Conservation (phyloP, 805 yeast species). For the Vanderwaltozyma tropicalis region DNA sequence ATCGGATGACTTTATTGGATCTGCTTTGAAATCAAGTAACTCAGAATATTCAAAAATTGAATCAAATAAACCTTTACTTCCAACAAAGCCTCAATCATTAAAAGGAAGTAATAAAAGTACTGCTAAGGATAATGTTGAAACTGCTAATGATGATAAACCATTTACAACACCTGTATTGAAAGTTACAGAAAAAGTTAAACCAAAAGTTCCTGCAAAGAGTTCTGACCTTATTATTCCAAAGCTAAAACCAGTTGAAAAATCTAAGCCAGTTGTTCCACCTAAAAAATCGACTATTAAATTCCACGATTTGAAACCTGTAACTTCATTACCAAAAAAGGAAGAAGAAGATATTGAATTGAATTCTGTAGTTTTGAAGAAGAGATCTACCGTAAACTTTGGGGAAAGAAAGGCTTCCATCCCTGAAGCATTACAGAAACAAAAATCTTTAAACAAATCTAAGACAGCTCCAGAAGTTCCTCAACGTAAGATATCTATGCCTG, state of each 20-base stretch:
- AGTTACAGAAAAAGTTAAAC: background rate
- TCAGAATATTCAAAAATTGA: conserved; percentile 1
- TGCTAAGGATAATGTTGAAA: background rate
- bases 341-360: background rate
- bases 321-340: background rate
- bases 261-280: conserved; percentile 10
- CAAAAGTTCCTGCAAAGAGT: conserved; percentile 1
- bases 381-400: conserved; percentile 4
- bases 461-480: conserved; percentile 18
- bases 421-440: conserved; percentile 14
- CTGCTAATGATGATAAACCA: background rate
- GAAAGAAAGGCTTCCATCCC: conserved; percentile 9
- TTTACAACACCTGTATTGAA: background rate
- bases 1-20: conserved; percentile 17
- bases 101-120: background rate
- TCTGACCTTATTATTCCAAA: conserved; percentile 2
- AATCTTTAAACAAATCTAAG: conserved; percentile 3
- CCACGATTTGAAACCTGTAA: conserved; percentile 12
- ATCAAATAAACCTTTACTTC: conserved; percentile 9
- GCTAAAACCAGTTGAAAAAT: conserved; percentile 4
- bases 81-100: conserved; percentile 8
- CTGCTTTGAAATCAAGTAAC: conserved; percentile 10
- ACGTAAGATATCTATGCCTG: conserved; percentile 24
- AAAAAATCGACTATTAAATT: conserved; percentile 4
- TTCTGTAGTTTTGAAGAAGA: conserved; percentile 5